A percentile compares a stretch with the other conserved stretches of the same genome.
Conservation (phyloP, 2,329 filamentous ascomycete species). For the Canariomyces notabilis region DNA sequence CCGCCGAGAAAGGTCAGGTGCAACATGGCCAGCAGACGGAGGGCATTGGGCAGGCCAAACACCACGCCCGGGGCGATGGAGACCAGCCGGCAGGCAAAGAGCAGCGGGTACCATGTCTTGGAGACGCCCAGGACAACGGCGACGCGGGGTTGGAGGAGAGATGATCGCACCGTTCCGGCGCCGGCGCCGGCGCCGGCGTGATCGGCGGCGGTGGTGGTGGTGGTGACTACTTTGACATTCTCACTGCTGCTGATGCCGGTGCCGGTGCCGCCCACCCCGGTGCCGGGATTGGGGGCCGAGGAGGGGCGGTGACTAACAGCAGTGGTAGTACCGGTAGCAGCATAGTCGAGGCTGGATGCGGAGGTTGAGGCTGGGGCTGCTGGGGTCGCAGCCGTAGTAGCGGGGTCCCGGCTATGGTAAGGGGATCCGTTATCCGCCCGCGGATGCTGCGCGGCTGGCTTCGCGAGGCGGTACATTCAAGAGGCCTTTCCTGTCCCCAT, state of each 20-base stretch:
- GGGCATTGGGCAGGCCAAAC: constrained; percentile 65
- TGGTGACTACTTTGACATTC: neutral
- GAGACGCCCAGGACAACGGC: constrained; percentile 73
- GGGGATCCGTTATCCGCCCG: constrained; percentile 17
- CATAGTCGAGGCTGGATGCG: constrained; percentile 7
- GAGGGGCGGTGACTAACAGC: neutral
- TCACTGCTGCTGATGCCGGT: neutral
- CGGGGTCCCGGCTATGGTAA: constrained; percentile 8
- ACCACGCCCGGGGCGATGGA: constrained; percentile 66
- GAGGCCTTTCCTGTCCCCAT: constrained; percentile 19
- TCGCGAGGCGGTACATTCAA: constrained; percentile 26
- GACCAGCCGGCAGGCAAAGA: constrained; percentile 67
- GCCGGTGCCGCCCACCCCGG: neutral
- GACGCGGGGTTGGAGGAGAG: constrained; percentile 67
- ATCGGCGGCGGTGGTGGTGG: neutral
- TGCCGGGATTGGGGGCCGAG: neutral
- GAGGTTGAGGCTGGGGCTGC: neutral
- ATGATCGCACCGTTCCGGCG: constrained; percentile 24
- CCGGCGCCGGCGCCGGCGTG: constrained; percentile 1
- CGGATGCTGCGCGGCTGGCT: constrained; percentile 23
- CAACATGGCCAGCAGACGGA: constrained; percentile 63
- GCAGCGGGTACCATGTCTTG: constrained; percentile 65
- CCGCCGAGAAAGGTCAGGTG: constrained; percentile 35
- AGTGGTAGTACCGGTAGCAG: no score
- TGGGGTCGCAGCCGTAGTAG: constrained; percentile 11